phyloP scores from a whole-genome alignment of 2,329 filamentous ascomycete species.

The Phaeosphaeria sp. region DNA sequence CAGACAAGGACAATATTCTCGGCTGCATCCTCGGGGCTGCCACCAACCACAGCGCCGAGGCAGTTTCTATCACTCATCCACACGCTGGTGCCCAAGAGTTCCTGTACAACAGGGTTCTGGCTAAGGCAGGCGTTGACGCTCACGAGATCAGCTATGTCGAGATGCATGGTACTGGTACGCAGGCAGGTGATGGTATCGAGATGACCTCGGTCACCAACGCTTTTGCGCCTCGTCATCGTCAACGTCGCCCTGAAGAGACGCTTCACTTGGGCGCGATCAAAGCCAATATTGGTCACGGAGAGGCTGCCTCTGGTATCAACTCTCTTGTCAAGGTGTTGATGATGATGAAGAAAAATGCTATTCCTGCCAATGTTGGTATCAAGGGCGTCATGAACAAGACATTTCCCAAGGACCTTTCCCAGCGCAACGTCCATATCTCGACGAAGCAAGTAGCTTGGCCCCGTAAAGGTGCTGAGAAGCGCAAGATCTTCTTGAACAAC shows the following conservation, averaged over 20 bases:
- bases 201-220: conserved; percentile 76
- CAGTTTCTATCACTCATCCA: conserved; percentile 83
- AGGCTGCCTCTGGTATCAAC: conserved; percentile 63
- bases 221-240: conserved; percentile 63
- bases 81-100: conserved; percentile 78
- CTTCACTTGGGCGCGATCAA: conserved; percentile 63
- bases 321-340: conserved; percentile 61
- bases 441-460: conserved; percentile 54
- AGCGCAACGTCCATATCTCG: conserved; percentile 62
- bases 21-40: conserved; percentile 76
- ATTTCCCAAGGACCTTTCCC: conserved; percentile 60
- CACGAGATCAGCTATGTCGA: conserved; percentile 83
- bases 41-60: conserved; percentile 83
- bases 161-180: conserved; percentile 89
- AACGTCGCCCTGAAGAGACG: conserved; percentile 57
- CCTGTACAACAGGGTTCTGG: conserved; percentile 73
- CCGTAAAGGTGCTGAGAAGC: conserved; percentile 56
- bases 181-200: conserved; percentile 82
- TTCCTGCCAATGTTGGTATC: conserved; percentile 63
- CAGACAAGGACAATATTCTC: conserved; percentile 75
- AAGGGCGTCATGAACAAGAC: conserved; percentile 63
- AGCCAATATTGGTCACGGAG: conserved; percentile 62
- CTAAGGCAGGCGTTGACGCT: conserved; percentile 76
- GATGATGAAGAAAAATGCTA: conserved; percentile 62
- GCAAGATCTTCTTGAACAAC: conserved; percentile 61